Percentiles rank a stretch among this genome's conserved stretches.
These are phyloP conservation scores for Coniella lustricola DNA, from an alignment of 2,329 filamentous ascomycete species.

Conservation along the genomic window DNA sequence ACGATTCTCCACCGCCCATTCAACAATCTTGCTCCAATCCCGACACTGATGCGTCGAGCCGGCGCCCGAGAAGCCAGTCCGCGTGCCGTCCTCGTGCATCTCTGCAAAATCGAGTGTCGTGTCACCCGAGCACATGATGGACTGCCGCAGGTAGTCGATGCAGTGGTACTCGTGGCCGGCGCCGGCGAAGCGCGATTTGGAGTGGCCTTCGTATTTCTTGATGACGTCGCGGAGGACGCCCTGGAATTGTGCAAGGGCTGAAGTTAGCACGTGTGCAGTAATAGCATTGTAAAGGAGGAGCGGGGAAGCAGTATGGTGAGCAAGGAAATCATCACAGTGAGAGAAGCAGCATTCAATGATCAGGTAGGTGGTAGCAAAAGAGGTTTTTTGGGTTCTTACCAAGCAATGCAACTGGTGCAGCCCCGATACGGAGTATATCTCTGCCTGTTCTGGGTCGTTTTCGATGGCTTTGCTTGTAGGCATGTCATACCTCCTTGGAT, in stretches of 20 bases:
- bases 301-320: not conserved
- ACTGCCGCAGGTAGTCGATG: slow-evolving; percentile 15
- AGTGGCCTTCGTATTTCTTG: slow-evolving; percentile 14
- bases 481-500: slow-evolving; percentile 13
- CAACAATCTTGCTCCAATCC: slow-evolving; percentile 9
- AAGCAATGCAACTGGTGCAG: slow-evolving; percentile 14
- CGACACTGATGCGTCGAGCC: slow-evolving; percentile 14
- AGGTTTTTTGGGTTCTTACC: slow-evolving; percentile 1
- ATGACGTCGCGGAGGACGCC: slow-evolving; percentile 15
- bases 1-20: slow-evolving; percentile 14
- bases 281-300: not conserved
- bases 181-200: slow-evolving; percentile 14
- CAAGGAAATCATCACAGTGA: not conserved
- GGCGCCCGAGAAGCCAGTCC: slow-evolving; percentile 11
- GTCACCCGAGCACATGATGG: slow-evolving; percentile 13
- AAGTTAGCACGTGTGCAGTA: not conserved
- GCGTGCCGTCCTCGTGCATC: slow-evolving; percentile 5
- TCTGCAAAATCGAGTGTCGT: slow-evolving; percentile 13
- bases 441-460: slow-evolving; percentile 8
- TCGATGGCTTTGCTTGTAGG: slow-evolving; percentile 12
- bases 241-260: not conserved
- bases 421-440: slow-evolving; percentile 15
- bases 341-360: too few relatives aligned
- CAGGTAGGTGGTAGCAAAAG: not conserved
- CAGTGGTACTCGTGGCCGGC: slow-evolving; percentile 14